Percentiles rank a stretch among this genome's conserved stretches.
Conservation (phyloP, 331 rosid genomes). For the Rosa hybrid region DNA sequence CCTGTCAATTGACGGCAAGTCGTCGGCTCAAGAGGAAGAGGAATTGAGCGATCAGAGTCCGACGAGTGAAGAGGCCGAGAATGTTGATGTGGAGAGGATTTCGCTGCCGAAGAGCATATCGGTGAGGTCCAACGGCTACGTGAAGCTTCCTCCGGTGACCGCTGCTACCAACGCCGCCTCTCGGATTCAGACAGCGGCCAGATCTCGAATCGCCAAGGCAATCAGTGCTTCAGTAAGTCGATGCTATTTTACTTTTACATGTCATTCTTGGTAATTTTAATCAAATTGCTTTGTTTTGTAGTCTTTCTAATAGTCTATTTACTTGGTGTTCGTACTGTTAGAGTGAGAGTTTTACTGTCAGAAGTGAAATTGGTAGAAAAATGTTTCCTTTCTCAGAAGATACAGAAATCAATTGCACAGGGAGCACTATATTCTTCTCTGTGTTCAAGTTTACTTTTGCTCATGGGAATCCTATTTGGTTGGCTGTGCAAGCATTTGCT, state of each 20-base stretch:
- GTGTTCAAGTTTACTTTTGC: neutral
- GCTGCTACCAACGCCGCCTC: slow-evolving; percentile 35
- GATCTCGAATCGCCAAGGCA: slow-evolving; percentile 49
- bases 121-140: slow-evolving; percentile 82
- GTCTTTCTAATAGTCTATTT: neutral
- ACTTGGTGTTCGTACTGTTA: neutral
- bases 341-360: neutral
- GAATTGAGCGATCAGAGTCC: slow-evolving; percentile 54
- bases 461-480: neutral
- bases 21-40: slow-evolving; percentile 17
- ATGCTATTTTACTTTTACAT: neutral
- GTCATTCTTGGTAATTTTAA: neutral
- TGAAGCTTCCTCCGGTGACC: slow-evolving; percentile 49
- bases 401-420: neutral
- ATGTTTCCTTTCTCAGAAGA: slow-evolving; percentile 5
- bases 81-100: slow-evolving; percentile 56
- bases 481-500: neutral
- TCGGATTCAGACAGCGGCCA: slow-evolving; percentile 45
- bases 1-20: slow-evolving; percentile 16
- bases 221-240: slow-evolving; percentile 52
- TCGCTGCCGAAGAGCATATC: slow-evolving; percentile 91
- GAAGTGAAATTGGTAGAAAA: neutral
- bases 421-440: neutral
- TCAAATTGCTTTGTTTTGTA: neutral
- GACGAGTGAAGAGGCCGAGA: slow-evolving; percentile 43